These are phyloP conservation scores for Phytophthora sansomeana DNA, from an alignment of 352 stramenopile species.

Conservation along the genomic window DNA sequence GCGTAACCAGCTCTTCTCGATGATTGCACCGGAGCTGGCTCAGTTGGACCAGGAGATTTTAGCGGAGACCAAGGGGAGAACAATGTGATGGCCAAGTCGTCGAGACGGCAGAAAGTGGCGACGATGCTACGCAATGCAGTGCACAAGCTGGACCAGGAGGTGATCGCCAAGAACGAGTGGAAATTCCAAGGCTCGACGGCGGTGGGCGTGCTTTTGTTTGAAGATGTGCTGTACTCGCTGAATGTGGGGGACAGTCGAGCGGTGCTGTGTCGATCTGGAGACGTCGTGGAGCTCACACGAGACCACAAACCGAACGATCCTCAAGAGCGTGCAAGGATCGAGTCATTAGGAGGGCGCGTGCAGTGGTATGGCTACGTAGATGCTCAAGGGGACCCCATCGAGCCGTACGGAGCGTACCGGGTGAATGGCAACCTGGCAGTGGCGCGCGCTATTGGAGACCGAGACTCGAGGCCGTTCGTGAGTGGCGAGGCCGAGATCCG, in stretches of 20 bases:
- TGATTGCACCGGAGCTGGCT: slow-evolving; percentile 57
- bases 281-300: slow-evolving; percentile 77
- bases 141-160: slow-evolving; percentile 64
- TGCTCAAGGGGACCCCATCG: slow-evolving; percentile 81
- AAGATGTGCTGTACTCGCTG: slow-evolving; percentile 80
- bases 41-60: slow-evolving; percentile 58
- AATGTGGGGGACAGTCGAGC: slow-evolving; percentile 97
- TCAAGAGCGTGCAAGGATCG: slow-evolving; percentile 74
- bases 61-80: slow-evolving; percentile 42
- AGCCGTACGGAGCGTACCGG: slow-evolving; percentile 91
- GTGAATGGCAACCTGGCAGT: slow-evolving; percentile 95
- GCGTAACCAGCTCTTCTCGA: slow-evolving; percentile 63
- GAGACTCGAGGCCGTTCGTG: slow-evolving; percentile 88
- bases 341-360: slow-evolving; percentile 85
- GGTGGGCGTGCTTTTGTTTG: slow-evolving; percentile 73
- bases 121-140: slow-evolving; percentile 54
- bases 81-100: slow-evolving; percentile 39
- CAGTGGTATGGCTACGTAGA: slow-evolving; percentile 93
- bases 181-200: slow-evolving; percentile 84
- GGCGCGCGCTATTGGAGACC: slow-evolving; percentile 91
- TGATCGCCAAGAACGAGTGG: slow-evolving; percentile 77
- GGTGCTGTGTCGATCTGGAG: slow-evolving; percentile 89
- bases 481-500: slow-evolving; percentile 84
- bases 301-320: slow-evolving; percentile 93
- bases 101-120: slow-evolving; percentile 43